Percentiles rank a stretch among this genome's conserved stretches.
These are phyloP conservation scores for Penicillium alfredii DNA, from an alignment of 495 filamentous ascomycete species.

Conservation along the genomic window DNA sequence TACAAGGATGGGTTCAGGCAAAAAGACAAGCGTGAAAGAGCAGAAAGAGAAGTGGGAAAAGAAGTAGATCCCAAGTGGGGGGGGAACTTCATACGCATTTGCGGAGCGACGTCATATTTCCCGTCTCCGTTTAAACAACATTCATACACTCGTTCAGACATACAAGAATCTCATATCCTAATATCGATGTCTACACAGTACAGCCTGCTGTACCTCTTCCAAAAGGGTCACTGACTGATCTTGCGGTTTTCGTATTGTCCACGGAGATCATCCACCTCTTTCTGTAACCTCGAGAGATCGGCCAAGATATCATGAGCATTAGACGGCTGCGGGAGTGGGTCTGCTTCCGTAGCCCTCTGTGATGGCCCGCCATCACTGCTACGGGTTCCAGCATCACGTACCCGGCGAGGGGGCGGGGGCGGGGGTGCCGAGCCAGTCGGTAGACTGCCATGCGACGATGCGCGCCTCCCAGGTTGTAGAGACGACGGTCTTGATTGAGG, in stretches of 20 bases:
- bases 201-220: slow-evolving; percentile 13
- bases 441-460: slow-evolving; percentile 21
- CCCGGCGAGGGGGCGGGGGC: slow-evolving; percentile 56
- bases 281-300: slow-evolving; percentile 60
- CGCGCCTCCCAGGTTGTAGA: slow-evolving; percentile 13
- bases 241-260: slow-evolving; percentile 46
- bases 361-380: slow-evolving; percentile 31
- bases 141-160: slow-evolving; percentile 25
- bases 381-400: slow-evolving; percentile 49
- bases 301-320: slow-evolving; percentile 56
- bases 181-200: slow-evolving; percentile 2
- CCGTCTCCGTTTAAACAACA: no score
- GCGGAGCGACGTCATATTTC: not conserved
- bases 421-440: slow-evolving; percentile 44
- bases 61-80: no score
- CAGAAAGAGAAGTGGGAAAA: no score
- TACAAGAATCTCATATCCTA: slow-evolving; percentile 4
- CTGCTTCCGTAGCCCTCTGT: slow-evolving; percentile 18
- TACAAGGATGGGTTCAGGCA: no score
- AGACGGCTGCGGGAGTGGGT: slow-evolving; percentile 24
- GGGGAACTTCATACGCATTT: no score
- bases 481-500: slow-evolving; percentile 6
- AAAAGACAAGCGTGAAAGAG: no score
- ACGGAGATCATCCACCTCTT: slow-evolving; percentile 65
- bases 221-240: slow-evolving; percentile 18